These are phyloP conservation scores for Rhizopus sp. DNA, from an alignment of 371 early-diverging fungal genomes.

Conservation along the genomic window DNA sequence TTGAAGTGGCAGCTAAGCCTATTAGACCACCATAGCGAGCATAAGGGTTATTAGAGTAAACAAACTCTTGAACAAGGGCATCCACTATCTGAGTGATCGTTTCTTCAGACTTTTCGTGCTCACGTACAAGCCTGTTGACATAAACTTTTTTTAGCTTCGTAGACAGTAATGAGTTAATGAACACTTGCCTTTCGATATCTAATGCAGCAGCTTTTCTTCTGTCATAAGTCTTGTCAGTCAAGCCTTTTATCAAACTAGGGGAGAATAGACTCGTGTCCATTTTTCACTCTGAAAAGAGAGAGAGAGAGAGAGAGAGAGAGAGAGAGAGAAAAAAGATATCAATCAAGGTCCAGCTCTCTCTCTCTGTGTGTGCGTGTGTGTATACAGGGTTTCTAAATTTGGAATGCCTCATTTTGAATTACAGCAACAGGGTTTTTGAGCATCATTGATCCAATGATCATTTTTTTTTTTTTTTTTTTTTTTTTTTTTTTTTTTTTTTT, in stretches of 20 bases:
- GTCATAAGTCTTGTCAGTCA: conserved; percentile 88
- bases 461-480: too few species aligned
- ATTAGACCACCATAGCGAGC: conserved; percentile 92
- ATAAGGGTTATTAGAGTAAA: conserved; percentile 76
- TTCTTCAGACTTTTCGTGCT: conserved; percentile 57
- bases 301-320: too few species aligned
- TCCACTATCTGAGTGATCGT: conserved; percentile 67
- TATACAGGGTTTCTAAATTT: too few species aligned
- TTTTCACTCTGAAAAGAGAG: neutral
- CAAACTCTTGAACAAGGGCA: conserved; percentile 80
- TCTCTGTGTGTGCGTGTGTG: too few species aligned
- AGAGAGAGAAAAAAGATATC: too few species aligned
- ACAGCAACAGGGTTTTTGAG: too few species aligned
- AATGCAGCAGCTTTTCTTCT: conserved; percentile 87
- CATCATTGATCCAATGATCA: neutral
- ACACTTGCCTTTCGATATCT: conserved; percentile 77
- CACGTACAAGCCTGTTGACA: conserved; percentile 66
- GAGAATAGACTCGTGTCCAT: conserved; percentile 39
- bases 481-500: neutral
- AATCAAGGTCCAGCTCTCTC: too few species aligned
- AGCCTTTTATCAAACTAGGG: conserved; percentile 50
- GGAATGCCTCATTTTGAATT: too few species aligned
- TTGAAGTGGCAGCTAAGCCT: conserved; percentile 85
- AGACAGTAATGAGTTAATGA: neutral
- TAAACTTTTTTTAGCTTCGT: neutral